Base-by-base conservation (phyloP, 1,139 yeast genomes). In the Nakaseomyces uthaithaninus region DNA sequence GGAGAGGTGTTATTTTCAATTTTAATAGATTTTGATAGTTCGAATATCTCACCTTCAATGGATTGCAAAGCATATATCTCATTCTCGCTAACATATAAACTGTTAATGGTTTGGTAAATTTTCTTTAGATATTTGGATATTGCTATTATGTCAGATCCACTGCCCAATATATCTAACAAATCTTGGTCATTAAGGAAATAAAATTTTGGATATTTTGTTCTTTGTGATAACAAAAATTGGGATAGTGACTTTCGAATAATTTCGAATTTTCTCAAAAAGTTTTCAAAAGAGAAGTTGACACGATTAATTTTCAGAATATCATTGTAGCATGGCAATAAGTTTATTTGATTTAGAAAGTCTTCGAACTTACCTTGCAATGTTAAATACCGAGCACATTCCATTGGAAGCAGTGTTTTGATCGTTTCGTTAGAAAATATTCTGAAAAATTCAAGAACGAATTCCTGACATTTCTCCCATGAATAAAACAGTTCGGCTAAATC, bases 181-280 rank as follows among this genome's bases (percentile, higher is more conserved):
- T 89, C 96, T 48, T 87, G 95, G 55, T 91, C 91, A 5, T 97
- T 96, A 28, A 91, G 66, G 54, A 91, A 89, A 52, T 81, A 87
- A 45, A 89, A 82, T 36, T 97, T 68, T 0, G 95, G 91, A 52
- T 82, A 89, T 2, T 71, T 48, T 37, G 75, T 81, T 48, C 97
- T 66, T 54, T 89, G 95, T 35, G 72, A 74, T 51, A 89, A 96
- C 37, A 89, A 67, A 56, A 80, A 91, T 12, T 84, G 93, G 2
- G 80, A 70, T 14, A 91, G 68, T 0, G 95, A 80, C 41, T 72
- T 74, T 41, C 80, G 72, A 2, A 86, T 74, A 48, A 71, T 75
- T 2, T 54, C 55, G 31, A 89, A 66, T 27, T 80, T 69, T 0
- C 78, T 85, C 2, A 71, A 59, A 6, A 78, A 57, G 35, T 78